Evolutionary conservation across 352 stramenopile genomes (phyloP), one percentile per base, ranked within the genome.

Genomic region (Globisporangium lucens): DNA sequence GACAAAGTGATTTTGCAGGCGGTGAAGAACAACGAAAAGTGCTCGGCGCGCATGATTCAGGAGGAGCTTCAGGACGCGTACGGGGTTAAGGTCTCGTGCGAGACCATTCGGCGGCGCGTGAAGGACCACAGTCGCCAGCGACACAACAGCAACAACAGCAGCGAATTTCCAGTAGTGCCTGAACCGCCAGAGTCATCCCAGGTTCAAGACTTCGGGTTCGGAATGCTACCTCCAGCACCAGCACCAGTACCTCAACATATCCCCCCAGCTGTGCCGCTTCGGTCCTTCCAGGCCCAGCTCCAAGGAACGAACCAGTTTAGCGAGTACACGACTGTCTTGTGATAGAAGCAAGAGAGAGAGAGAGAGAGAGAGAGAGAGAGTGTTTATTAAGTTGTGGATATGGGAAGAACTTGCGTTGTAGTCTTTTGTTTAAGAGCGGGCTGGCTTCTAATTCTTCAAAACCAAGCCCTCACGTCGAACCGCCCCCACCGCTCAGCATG

Each of bases 1-100:
- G 82, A 90, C 56, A 80, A 83, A 35, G 79, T 89, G 43, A 90
- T 92, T 47, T 55, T 89, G 29, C 75, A 89, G 61, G 82, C 77
- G 0, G 80, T 90, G 20, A 79, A 82, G 63, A 60, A 57, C 2
- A 87, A 89, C 63, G 72, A 80, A 41, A 87, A 85, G 67, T 81
- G 81, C 67, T 88, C 80, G 47, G 79, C 83, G 7, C 71, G 79
- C 17, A 75, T 80, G 59, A 87, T 89, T 59, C 82, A 91, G 64
- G 72, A 86, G 36, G 76, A 89, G 65, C 63, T 89, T 9, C 60
- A 77, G 51, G 68, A 55, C 13, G 74, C 68, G 15, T 88, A 80
- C 55, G 76, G 77, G 17, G 78, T 91, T 41, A 79, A 72, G 9
- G 76, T 91, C 46, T 89, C 81, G 12, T 91, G 83, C 61, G 83